Evolutionary conservation across 2,329 filamentous ascomycete genomes (phyloP).

Genomic region (Hypoxylon sp.): DNA sequence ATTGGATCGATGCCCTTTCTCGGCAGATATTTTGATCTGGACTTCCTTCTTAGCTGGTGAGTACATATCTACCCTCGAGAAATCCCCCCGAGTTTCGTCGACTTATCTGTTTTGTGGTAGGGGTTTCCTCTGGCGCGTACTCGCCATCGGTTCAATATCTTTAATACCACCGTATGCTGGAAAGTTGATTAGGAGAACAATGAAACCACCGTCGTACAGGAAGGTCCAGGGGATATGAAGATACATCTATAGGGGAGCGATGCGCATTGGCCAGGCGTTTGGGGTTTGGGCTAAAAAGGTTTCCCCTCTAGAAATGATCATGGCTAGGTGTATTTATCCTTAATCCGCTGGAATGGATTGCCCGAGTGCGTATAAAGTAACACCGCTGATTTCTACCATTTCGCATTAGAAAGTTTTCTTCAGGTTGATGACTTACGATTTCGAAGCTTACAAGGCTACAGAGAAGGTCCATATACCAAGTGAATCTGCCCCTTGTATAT

Average conservation of each 20-base stretch:
- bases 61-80: conserved; percentile 49
- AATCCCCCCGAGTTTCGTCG: background rate
- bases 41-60: conserved; percentile 79
- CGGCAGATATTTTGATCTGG: conserved; percentile 89
- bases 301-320: conserved; percentile 7
- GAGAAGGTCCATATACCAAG: background rate
- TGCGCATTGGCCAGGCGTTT: conserved; percentile 38
- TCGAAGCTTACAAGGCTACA: background rate
- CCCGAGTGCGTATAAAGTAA: background rate
- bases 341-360: background rate
- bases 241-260: conserved; percentile 14
- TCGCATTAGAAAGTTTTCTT: background rate
- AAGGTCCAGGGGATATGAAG: conserved; percentile 83
- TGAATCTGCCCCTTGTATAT: background rate
- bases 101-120: conserved; percentile 58
- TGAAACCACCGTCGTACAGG: conserved; percentile 93
- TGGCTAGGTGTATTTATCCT: background rate
- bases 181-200: conserved; percentile 85
- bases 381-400: background rate
- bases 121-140: conserved; percentile 90
- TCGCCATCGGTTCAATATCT: conserved; percentile 83
- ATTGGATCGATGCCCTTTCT: conserved; percentile 88
- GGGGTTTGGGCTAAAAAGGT: conserved; percentile 13
- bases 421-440: background rate
- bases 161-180: conserved; percentile 89